Evolutionary conservation across 2,329 filamentous ascomycete species (phyloP).

Genomic region (Curvularia verruculosa): DNA sequence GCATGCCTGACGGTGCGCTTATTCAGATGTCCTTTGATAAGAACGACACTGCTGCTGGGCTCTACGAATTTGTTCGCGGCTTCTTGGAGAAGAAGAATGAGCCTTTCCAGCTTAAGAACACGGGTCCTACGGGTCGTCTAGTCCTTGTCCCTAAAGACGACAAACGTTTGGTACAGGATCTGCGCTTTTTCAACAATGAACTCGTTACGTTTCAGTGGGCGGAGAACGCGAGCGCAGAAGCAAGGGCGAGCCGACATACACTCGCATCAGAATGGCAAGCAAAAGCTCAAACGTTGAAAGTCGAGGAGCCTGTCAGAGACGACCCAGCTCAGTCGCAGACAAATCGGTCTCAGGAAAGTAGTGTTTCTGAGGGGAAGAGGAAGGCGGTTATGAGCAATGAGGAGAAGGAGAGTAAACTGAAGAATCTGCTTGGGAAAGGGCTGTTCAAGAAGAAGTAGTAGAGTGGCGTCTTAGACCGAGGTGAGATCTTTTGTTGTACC

Average conservation of each 20-base stretch:
- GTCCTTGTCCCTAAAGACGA: conserved; percentile 52
- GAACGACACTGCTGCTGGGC: conserved; percentile 68
- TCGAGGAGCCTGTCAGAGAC: conserved; percentile 59
- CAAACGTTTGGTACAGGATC: conserved; percentile 70
- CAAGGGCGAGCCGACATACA: conserved; percentile 61
- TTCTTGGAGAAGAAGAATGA: conserved; percentile 70
- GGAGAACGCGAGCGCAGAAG: conserved; percentile 62
- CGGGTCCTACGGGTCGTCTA: conserved; percentile 60
- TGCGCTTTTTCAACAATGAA: conserved; percentile 73
- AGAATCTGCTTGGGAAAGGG: conserved; percentile 46
- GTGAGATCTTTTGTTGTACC: background rate
- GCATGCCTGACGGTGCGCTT: conserved; percentile 85
- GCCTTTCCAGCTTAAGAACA: conserved; percentile 74
- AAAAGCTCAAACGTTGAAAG: conserved; percentile 69
- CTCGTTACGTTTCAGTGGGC: conserved; percentile 80
- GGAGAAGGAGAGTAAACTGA: conserved; percentile 51
- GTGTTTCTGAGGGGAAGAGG: conserved; percentile 40
- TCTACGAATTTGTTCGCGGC: conserved; percentile 76
- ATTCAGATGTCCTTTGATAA: conserved; percentile 74
- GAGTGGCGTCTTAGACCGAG: too few species aligned
- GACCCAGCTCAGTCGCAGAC: conserved; percentile 14
- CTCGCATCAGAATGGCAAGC: conserved; percentile 64
- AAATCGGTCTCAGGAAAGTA: conserved; percentile 18
- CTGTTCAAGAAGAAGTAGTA: conserved; percentile 42
- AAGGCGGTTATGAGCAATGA: conserved; percentile 38